These are phyloP conservation scores for Ophiostoma triangulosporum DNA, from an alignment of 2,329 filamentous ascomycete species.

Conservation along the genomic window DNA sequence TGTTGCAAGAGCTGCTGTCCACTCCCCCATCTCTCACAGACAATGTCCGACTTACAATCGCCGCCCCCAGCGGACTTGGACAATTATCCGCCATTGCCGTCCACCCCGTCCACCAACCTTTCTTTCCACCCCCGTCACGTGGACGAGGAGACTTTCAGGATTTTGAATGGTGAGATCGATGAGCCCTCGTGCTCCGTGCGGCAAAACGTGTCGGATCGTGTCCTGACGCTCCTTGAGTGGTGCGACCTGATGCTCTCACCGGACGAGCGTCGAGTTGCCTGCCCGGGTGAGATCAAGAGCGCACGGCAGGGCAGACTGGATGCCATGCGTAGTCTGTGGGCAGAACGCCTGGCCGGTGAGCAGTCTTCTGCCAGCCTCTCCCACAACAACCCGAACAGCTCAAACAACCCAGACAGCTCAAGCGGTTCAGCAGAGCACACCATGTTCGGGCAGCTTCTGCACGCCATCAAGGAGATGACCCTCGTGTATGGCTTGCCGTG, in stretches of 20 bases:
- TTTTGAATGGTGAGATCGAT: not conserved
- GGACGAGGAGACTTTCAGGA: not conserved
- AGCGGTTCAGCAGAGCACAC: too few species aligned
- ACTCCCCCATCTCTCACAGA: too few species aligned
- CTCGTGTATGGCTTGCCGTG: too few species aligned
- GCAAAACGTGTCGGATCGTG: not conserved
- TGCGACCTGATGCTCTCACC: constrained; percentile 3
- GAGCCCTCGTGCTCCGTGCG: not conserved
- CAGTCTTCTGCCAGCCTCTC: not conserved
- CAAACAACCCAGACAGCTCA: not conserved
- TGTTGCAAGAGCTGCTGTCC: too few species aligned
- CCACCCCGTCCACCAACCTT: not conserved
- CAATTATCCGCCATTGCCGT: not conserved
- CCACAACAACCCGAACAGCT: not conserved
- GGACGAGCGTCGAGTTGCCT: constrained; percentile 4
- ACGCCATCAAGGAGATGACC: too few species aligned
- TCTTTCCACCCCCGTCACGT: not conserved
- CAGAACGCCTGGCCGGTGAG: not conserved
- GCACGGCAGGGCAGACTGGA: not conserved
- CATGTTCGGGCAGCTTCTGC: too few species aligned
- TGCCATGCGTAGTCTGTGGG: constrained; percentile 2
- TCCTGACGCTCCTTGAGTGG: not conserved
- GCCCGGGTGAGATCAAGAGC: constrained; percentile 1
- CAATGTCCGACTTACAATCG: not conserved
- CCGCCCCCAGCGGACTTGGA: not conserved